Evolutionary conservation across 352 stramenopile genomes (phyloP).

Genomic region (Phytophthora meadii): DNA sequence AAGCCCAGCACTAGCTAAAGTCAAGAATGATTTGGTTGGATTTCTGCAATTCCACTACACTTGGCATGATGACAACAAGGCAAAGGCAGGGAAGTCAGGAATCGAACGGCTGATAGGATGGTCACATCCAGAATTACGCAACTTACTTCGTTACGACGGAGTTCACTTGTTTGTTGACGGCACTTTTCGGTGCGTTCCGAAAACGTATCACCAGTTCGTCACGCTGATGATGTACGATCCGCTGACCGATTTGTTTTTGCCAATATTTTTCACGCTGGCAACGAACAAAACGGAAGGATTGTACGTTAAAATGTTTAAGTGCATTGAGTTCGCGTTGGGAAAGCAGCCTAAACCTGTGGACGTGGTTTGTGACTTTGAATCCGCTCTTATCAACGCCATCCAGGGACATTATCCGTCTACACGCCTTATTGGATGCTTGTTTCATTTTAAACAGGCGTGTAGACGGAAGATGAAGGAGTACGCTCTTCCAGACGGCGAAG

Average conservation of each 20-base stretch:
- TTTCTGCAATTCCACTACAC: too few relatives aligned
- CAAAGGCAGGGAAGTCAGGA: too few relatives aligned
- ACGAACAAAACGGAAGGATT: conserved; percentile 1
- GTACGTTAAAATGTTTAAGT: conserved; percentile 5
- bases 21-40: too few relatives aligned
- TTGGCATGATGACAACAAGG: too few relatives aligned
- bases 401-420: neutral
- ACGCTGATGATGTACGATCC: conserved; percentile 7
- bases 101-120: too few relatives aligned
- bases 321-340: conserved; percentile 9
- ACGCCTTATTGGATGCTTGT: too few relatives aligned
- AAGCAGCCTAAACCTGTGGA: neutral
- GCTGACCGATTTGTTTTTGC: neutral
- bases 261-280: conserved; percentile 5
- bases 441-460: too few relatives aligned
- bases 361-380: conserved; percentile 12
- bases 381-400: neutral
- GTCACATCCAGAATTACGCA: too few relatives aligned
- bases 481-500: too few relatives aligned
- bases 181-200: neutral
- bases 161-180: neutral
- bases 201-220: conserved; percentile 1
- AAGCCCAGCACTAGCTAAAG: too few relatives aligned
- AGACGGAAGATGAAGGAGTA: too few relatives aligned
- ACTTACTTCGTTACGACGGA: too few relatives aligned